phyloP scores from a whole-genome alignment of 495 filamentous ascomycete genomes.

The Neurospora sp. region DNA sequence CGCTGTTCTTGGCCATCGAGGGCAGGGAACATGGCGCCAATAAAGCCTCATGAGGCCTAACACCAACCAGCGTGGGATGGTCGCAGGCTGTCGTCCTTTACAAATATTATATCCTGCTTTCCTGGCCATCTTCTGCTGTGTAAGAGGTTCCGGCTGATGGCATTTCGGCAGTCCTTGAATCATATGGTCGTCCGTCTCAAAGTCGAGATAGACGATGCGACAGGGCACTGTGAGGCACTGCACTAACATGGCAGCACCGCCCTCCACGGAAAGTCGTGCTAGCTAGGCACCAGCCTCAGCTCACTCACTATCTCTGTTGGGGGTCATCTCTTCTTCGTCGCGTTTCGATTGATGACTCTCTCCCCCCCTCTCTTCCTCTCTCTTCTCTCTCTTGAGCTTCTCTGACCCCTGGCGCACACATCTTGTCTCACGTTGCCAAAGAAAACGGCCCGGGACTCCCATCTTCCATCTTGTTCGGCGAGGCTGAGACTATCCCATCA shows the following conservation, averaged over 20 bases:
- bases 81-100: neutral
- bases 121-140: slow-evolving; percentile 3
- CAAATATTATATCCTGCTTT: neutral
- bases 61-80: neutral
- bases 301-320: neutral
- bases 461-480: neutral
- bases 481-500: slow-evolving; percentile 16
- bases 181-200: slow-evolving; percentile 11
- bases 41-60: neutral
- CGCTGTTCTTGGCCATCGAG: neutral
- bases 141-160: slow-evolving; percentile 7
- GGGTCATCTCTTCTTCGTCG: neutral
- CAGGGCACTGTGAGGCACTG: slow-evolving; percentile 2
- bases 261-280: slow-evolving; percentile 5
- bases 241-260: slow-evolving; percentile 16
- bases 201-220: slow-evolving; percentile 7
- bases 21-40: neutral
- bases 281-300: slow-evolving; percentile 15
- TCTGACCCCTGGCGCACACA: neutral
- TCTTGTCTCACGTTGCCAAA: slow-evolving; percentile 4
- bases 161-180: neutral
- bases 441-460: neutral
- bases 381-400: slow-evolving; percentile 2
- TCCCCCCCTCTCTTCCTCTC: slow-evolving; percentile 2
- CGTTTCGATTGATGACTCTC: neutral